Conservation (phyloP, 2,329 filamentous ascomycete genomes). For the Macroventuria anomochaeta region DNA sequence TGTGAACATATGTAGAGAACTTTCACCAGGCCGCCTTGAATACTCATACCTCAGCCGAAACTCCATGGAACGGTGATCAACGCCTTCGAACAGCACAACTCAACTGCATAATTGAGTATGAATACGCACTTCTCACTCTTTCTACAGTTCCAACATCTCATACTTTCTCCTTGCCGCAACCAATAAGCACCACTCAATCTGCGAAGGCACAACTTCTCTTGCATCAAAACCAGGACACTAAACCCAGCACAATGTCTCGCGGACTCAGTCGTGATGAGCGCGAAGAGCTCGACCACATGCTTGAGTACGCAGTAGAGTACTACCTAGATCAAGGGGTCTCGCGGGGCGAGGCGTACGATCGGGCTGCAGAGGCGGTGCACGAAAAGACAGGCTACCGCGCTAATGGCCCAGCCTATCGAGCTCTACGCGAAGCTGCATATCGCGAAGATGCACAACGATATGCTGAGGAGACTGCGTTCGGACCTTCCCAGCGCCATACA, state of each 20-base stretch:
- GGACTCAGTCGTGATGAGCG: neutral
- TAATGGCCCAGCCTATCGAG: neutral
- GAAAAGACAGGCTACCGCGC: neutral
- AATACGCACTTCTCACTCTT: neutral
- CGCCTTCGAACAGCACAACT: neutral
- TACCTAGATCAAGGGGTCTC: neutral
- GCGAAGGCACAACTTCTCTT: too few species aligned
- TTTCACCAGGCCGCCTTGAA: neutral
- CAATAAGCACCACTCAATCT: neutral
- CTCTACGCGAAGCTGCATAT: neutral
- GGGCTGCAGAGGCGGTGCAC: neutral
- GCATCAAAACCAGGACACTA: neutral
- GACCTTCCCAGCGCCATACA: neutral
- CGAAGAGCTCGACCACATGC: neutral
- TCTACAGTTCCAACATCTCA: neutral
- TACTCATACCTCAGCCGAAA: neutral
- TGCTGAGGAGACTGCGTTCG: neutral
- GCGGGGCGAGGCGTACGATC: neutral
- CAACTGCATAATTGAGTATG: neutral
- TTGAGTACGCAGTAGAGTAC: neutral
- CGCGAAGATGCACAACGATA: neutral
- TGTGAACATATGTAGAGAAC: neutral
- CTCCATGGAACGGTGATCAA: neutral
- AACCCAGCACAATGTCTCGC: neutral
- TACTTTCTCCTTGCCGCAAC: too few species aligned